Percentiles rank a stretch among this genome's conserved stretches.
Conservation (phyloP, 495 filamentous ascomycete species). For the Tuber microsphaerosporum region DNA sequence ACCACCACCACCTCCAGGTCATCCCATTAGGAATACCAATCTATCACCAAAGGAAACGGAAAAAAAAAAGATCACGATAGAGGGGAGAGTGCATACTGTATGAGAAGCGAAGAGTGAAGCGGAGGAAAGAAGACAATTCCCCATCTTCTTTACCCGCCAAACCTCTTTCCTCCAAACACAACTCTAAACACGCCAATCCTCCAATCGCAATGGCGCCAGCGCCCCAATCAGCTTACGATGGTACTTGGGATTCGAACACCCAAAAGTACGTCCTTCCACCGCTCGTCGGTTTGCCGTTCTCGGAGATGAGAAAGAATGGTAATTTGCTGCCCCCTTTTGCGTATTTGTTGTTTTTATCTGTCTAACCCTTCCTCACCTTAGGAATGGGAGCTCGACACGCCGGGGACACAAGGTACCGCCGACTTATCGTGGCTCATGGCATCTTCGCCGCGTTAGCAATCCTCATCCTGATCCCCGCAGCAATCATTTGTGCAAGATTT, state of each 20-base stretch:
- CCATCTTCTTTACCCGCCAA: background rate
- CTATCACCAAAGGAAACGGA: background rate
- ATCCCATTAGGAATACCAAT: background rate
- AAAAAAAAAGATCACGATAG: background rate
- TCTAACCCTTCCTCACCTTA: conserved; percentile 6
- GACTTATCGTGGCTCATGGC: conserved; percentile 73
- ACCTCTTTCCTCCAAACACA: background rate
- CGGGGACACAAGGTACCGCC: conserved; percentile 59
- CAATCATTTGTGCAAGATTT: conserved; percentile 73
- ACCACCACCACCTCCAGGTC: background rate
- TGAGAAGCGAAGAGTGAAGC: background rate
- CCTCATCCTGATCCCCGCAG: conserved; percentile 69
- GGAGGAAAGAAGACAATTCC: background rate
- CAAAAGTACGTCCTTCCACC: conserved; percentile 30
- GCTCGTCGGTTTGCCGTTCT: conserved; percentile 36
- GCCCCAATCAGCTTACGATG: conserved; percentile 32
- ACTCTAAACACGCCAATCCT: background rate
- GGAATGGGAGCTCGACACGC: conserved; percentile 36
- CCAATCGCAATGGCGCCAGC: conserved; percentile 9
- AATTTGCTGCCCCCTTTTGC: conserved; percentile 8
- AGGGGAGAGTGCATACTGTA: background rate
- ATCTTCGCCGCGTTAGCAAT: conserved; percentile 83
- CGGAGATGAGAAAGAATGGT: conserved; percentile 41
- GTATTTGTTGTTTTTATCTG: background rate
- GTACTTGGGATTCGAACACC: conserved; percentile 25